Conservation (phyloP, 2,329 filamentous ascomycete species). For the Monilinia aucupariae region DNA sequence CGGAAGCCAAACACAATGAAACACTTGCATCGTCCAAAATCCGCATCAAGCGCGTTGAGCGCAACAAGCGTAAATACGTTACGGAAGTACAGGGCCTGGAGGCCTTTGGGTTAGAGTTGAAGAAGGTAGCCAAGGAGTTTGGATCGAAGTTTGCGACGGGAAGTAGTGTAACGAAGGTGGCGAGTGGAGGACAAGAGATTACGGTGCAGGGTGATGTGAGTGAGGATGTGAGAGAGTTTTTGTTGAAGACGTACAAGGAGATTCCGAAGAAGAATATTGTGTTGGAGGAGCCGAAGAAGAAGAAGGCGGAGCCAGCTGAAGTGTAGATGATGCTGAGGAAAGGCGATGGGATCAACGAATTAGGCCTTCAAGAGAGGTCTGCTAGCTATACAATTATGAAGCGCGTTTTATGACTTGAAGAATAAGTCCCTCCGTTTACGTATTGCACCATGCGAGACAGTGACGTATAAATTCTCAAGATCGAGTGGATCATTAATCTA, state of each 20-base stretch:
- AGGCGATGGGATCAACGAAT: background rate
- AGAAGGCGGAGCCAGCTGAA: conserved; percentile 55
- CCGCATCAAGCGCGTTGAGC: conserved; percentile 92
- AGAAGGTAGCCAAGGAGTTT: conserved; percentile 93
- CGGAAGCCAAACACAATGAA: conserved; percentile 72
- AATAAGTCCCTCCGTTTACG: background rate
- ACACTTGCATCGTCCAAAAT: conserved; percentile 77
- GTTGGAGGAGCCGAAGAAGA: conserved; percentile 91
- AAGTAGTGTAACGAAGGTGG: conserved; percentile 81
- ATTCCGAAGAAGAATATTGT: conserved; percentile 96
- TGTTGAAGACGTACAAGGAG: conserved; percentile 81
- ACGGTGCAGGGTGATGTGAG: conserved; percentile 96
- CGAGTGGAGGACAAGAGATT: conserved; percentile 87
- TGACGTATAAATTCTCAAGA: background rate
- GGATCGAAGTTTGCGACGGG: conserved; percentile 99
- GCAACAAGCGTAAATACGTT: conserved; percentile 96
- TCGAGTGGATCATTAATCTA: too few species aligned
- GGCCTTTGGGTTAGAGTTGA: conserved; percentile 83
- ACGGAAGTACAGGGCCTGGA: conserved; percentile 89
- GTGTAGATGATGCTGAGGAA: background rate
- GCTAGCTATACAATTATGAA: background rate
- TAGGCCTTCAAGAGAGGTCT: background rate
- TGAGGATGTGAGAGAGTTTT: conserved; percentile 87
- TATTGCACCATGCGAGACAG: background rate
- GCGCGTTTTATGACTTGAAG: background rate